Base-by-base conservation (phyloP, 2,329 filamentous ascomycete genomes). In the Aureobasidium sp. region DNA sequence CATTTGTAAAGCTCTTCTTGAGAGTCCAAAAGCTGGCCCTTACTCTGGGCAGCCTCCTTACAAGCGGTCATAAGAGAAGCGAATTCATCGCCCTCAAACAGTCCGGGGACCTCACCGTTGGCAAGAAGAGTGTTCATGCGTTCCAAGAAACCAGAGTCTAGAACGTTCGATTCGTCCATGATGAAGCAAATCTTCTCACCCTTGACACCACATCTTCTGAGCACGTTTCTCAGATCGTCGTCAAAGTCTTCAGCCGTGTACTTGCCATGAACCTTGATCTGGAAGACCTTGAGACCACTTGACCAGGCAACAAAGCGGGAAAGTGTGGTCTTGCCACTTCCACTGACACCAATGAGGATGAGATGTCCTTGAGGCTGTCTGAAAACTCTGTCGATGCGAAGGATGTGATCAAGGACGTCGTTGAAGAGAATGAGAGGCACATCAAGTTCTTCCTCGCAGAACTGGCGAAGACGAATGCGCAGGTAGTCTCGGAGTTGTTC, bases 111-210 rank as follows among this genome's bases (percentile, higher is more conserved):
- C 77, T 99, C 95, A n/a, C 95, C 94, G 73, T 99, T 99, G 69
- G 94, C 95, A 64, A 99, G 86, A 55, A 99, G 78, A 0, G 94
- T 99, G 74, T 99, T 99, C 94, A 99, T 99, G 69, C 95, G 88
- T 75, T 99, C 94, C 61, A 99, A 77, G 85, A 99, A 99, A 59
- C 94, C 94, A 47, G 94, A 99, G 75, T 99, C 94, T 32, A 99
- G 83, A 39, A 99, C 94, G 70, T 99, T 99, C 10, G 93, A 89
- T 78, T 99, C 94, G 73, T 99, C 94, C 92, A 99, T 97, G 79
- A 99, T 97, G 80, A 99, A 99, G 78, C 95, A 99, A 53, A 99
- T 96, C 81, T 97, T 97, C 74, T 99, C 94, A 39, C 94, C 94
- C 79, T 97, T 97, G 79, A 93, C 97, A 65, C 94, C 94, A 68